Evolutionary conservation across 192 early-diverging fungal species (phyloP).

Genomic region (Coemansia sp.): DNA sequence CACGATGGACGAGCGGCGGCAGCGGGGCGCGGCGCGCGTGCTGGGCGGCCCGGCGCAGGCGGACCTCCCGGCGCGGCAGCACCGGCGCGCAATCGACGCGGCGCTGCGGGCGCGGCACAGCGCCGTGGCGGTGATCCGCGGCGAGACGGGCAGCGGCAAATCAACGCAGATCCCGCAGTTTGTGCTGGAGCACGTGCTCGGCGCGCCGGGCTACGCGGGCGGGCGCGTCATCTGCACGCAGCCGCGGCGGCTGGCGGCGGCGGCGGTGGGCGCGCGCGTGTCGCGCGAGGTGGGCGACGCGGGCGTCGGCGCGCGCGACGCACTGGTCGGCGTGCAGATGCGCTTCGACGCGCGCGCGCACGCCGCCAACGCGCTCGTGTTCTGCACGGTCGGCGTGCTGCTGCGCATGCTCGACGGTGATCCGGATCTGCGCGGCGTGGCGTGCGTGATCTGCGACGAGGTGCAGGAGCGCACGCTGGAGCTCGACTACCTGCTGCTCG

Average conservation of each 20-base stretch:
- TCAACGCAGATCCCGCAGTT: constrained; percentile 83
- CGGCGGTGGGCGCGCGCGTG: constrained; percentile 57
- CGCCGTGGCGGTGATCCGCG: constrained; percentile 31
- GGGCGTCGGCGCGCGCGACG: background rate
- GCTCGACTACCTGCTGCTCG: constrained; percentile 76
- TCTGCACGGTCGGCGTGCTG: constrained; percentile 63
- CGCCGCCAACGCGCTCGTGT: constrained; percentile 56
- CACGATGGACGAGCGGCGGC: background rate
- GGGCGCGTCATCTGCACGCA: constrained; percentile 77
- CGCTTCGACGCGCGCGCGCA: constrained; percentile 57
- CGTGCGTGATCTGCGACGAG: constrained; percentile 73
- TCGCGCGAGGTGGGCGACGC: constrained; percentile 54
- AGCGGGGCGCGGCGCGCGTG: background rate
- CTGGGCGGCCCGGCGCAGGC: background rate
- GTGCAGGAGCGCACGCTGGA: constrained; percentile 77
- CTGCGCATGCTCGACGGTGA: constrained; percentile 48
- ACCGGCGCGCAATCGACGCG: background rate
- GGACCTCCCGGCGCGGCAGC: constrained; percentile 16
- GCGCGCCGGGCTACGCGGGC: constrained; percentile 21
- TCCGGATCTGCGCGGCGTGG: constrained; percentile 16
- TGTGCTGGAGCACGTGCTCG: constrained; percentile 63
- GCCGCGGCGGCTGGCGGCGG: constrained; percentile 75
- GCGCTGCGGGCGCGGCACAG: constrained; percentile 7
- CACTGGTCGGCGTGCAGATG: constrained; percentile 53
- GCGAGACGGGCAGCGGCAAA: constrained; percentile 48